A percentile compares a stretch with the other conserved stretches of the same genome.
Conservation (phyloP, 352 stramenopile genomes). For the Peronosclerospora sorghi region DNA sequence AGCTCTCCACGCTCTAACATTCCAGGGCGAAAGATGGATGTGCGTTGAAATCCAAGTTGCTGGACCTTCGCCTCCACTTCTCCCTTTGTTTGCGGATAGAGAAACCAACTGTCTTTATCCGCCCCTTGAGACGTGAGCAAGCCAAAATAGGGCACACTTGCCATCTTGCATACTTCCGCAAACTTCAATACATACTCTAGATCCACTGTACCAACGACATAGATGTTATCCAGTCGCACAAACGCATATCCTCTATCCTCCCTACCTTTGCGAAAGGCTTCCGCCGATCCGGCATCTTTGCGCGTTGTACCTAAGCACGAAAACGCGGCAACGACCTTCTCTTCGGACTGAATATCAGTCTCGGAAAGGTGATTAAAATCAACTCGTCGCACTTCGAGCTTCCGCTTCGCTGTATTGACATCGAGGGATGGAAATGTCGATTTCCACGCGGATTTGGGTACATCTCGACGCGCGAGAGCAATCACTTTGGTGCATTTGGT, state of each 20-base stretch:
- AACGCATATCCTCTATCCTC: too few species aligned
- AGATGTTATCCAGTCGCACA: too few species aligned
- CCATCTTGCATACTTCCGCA: conserved; percentile 33
- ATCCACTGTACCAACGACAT: conserved; percentile 35
- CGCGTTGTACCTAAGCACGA: conserved; percentile 64
- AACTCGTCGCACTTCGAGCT: conserved; percentile 47
- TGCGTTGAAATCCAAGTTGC: conserved; percentile 39
- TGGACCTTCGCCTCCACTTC: conserved; percentile 59
- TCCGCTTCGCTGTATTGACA: conserved; percentile 23
- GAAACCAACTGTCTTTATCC: conserved; percentile 67
- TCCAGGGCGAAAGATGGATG: conserved; percentile 44
- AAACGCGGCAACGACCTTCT: conserved; percentile 56
- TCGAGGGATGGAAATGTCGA: conserved; percentile 44
- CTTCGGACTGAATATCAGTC: conserved; percentile 16
- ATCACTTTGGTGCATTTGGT: conserved; percentile 58
- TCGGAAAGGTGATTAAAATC: conserved; percentile 45
- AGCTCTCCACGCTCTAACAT: conserved; percentile 51
- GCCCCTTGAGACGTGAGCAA: conserved; percentile 47
- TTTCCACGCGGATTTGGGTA: conserved; percentile 32
- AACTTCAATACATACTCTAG: conserved; percentile 57
- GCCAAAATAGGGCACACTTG: conserved; percentile 45
- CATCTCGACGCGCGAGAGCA: conserved; percentile 48
- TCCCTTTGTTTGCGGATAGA: conserved; percentile 71
- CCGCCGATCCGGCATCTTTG: conserved; percentile 52
- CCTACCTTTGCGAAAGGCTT: conserved; percentile 65